Base-by-base conservation (phyloP, 129 eudicot species). In the Arctium minus region DNA sequence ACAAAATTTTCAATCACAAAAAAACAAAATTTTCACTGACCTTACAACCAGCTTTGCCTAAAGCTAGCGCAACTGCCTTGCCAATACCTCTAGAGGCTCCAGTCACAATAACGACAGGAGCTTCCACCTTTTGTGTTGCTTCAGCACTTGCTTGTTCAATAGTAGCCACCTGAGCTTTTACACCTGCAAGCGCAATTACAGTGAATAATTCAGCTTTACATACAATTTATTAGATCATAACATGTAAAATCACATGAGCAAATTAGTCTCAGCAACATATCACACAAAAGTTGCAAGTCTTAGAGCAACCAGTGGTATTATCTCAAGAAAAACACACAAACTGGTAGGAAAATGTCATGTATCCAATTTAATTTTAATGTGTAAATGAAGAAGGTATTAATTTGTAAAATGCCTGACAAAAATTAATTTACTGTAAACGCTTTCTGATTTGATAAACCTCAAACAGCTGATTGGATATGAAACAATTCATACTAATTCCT, bases 71-170 rank as follows among this genome's bases (percentile, higher is more conserved):
- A 79, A 91, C 85, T 7, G 99, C 94, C 86, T 89, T 95, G 65
- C 99, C 99, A 32, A 96, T 96, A 35, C 99, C 99, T 89, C 99
- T 93, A 40, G 99, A 96, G 71, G 99, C 99, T 86, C 99, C 99
- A 39, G 99, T 96, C 75, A 96, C 90, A 62, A 96, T 81, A 84
- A 91, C 97, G 85, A 96, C 99, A 56, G 99, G 99, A 86, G 97
- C 92, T 85, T 96, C 98, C 77, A 88, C 89, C 65, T 84, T 86
- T 83, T 85, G 86, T 42, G 91, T 72, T 62, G 84, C 87, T 77
- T 89, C 92, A 82, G 79, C 87, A 46, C 83, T 88, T 75, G 93
- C 89, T 81, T 86, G 90, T 36, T 89, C 93, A 76, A 88, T 50
- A 6, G 97, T 86, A 44, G 94, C 94, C 73, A 92, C 91, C 81